Percentiles rank a stretch among this genome's conserved stretches.
These are phyloP conservation scores for Chloranthus sessilifolius DNA, from an alignment of 164 flowering plant species.

Conservation along the genomic window DNA sequence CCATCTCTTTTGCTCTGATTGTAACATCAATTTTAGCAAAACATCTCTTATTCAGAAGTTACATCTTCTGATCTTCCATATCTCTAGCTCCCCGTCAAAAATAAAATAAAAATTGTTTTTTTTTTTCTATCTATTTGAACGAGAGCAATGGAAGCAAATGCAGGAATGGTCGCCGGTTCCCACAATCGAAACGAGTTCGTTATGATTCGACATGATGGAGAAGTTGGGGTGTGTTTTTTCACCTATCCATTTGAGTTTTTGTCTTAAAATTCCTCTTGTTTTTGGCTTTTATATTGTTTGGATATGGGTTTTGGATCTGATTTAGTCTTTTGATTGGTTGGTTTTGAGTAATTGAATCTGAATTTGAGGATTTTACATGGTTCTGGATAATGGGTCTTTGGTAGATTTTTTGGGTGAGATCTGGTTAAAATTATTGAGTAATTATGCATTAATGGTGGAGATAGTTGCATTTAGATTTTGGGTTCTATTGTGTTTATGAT, in stretches of 20 bases:
- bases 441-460: neutral
- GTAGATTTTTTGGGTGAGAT: conserved; percentile 8
- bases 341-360: conserved; percentile 14
- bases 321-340: conserved; percentile 2
- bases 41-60: no score
- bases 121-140: neutral
- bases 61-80: no score
- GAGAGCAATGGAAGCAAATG: conserved; percentile 64
- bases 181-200: conserved; percentile 75
- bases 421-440: neutral
- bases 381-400: conserved; percentile 8
- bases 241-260: conserved; percentile 3
- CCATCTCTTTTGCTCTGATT: no score
- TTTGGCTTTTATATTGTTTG: neutral
- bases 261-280: neutral
- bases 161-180: conserved; percentile 94
- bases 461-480: neutral
- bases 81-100: no score
- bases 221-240: conserved; percentile 53
- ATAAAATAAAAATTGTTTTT: neutral
- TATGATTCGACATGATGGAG: conserved; percentile 77
- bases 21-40: no score
- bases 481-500: neutral
- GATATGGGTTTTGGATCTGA: no score
- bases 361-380: conserved; percentile 1